Conservation (phyloP, 306 rosid genomes). For the Geum urbanum region DNA sequence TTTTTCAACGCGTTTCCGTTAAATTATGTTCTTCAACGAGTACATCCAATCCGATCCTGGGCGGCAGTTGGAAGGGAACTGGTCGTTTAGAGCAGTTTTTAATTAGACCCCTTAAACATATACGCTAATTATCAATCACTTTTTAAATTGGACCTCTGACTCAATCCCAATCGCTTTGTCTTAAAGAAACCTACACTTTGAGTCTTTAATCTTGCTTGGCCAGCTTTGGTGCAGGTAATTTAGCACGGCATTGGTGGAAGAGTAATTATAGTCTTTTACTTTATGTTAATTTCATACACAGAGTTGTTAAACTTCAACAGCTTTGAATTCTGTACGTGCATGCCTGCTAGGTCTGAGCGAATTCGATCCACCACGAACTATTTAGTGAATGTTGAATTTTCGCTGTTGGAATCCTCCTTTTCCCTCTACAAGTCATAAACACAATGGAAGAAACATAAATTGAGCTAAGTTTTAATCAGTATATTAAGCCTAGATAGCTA, state of each 20-base stretch:
- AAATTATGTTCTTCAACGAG: constrained; percentile 27
- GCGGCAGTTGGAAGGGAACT: constrained; percentile 28
- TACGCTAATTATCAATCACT: background rate
- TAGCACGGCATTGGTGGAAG: background rate
- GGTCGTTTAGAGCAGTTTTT: background rate
- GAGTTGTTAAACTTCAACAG: background rate
- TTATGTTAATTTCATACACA: background rate
- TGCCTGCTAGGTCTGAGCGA: background rate
- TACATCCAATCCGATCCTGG: constrained; percentile 34
- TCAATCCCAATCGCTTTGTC: background rate
- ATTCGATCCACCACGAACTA: background rate
- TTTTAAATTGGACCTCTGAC: background rate
- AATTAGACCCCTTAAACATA: constrained; percentile 22
- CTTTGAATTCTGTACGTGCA: too few relatives aligned
- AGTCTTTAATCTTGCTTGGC: background rate
- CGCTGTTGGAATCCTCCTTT: background rate
- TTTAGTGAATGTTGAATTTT: background rate
- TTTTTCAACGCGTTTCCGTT: constrained; percentile 38
- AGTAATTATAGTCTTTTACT: background rate
- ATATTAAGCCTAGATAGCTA: background rate
- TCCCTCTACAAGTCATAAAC: too few relatives aligned
- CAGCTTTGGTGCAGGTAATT: constrained; percentile 4
- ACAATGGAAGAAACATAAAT: background rate
- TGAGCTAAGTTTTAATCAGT: background rate
- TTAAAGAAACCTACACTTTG: constrained; percentile 1